Evolutionary conservation across 2,329 filamentous ascomycete species (phyloP).

Genomic region (Ophiostoma ulmi): DNA sequence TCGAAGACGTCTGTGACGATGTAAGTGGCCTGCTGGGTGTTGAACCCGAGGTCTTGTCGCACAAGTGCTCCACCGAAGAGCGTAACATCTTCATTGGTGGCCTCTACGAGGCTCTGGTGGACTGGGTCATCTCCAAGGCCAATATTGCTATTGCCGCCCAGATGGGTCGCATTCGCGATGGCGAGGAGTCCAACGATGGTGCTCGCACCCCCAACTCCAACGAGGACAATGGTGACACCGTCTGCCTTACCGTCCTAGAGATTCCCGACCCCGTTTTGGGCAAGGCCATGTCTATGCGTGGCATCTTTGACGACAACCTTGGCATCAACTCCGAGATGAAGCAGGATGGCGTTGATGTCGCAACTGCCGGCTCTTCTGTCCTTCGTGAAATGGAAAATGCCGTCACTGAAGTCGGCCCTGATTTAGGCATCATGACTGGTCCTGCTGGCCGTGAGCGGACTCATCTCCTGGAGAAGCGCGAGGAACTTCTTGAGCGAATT

Average conservation of each 20-base stretch:
- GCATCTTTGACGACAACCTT: slow-evolving; percentile 84
- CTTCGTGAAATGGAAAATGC: slow-evolving; percentile 82
- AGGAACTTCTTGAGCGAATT: slow-evolving; percentile 79
- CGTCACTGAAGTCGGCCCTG: slow-evolving; percentile 67
- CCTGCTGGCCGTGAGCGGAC: slow-evolving; percentile 67
- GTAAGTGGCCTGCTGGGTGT: slow-evolving; percentile 80
- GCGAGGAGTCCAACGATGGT: slow-evolving; percentile 63
- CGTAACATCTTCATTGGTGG: slow-evolving; percentile 76
- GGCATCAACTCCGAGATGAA: slow-evolving; percentile 98
- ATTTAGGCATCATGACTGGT: slow-evolving; percentile 69
- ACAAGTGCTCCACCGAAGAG: slow-evolving; percentile 77
- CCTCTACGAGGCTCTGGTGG: slow-evolving; percentile 88
- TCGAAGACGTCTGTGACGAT: slow-evolving; percentile 86
- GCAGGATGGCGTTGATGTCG: slow-evolving; percentile 79
- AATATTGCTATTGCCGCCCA: slow-evolving; percentile 79
- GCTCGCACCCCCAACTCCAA: slow-evolving; percentile 60
- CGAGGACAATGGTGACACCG: slow-evolving; percentile 74
- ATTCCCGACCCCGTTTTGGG: slow-evolving; percentile 73
- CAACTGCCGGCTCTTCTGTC: slow-evolving; percentile 71
- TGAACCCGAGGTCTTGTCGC: slow-evolving; percentile 74
- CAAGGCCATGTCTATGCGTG: slow-evolving; percentile 83
- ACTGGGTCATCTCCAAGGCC: slow-evolving; percentile 87
- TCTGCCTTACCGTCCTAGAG: slow-evolving; percentile 83
- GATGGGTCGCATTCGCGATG: slow-evolving; percentile 60
- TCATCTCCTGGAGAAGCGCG: slow-evolving; percentile 72